These are phyloP conservation scores for Tetrapisispora taiwanensis DNA, from an alignment of 805 yeast genomes.

Conservation along the genomic window DNA sequence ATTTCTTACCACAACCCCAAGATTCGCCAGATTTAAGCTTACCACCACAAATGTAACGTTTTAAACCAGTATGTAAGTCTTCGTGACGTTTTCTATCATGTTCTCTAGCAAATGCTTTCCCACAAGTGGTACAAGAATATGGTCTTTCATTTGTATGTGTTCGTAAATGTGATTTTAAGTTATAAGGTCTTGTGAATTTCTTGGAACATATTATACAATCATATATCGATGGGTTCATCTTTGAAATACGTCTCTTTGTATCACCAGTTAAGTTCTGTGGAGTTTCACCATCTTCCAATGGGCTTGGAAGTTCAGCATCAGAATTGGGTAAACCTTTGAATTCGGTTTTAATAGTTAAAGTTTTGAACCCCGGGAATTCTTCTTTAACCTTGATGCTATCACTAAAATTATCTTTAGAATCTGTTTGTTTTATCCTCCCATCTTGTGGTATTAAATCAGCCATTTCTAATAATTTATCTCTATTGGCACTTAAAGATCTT, in stretches of 20 bases:
- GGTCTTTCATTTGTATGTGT: slow-evolving; percentile 86
- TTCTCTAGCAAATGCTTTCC: slow-evolving; percentile 72
- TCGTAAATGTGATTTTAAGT: slow-evolving; percentile 79
- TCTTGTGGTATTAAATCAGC: slow-evolving; percentile 14
- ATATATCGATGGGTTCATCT: slow-evolving; percentile 24
- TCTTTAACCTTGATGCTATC: not conserved
- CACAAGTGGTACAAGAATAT: slow-evolving; percentile 60
- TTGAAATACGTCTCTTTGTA: slow-evolving; percentile 1
- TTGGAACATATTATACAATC: slow-evolving; percentile 80
- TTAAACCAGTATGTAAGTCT: slow-evolving; percentile 66
- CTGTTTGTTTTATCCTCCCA: not conserved
- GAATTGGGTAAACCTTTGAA: not conserved
- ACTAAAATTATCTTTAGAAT: too few relatives aligned
- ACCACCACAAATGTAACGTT: slow-evolving; percentile 65
- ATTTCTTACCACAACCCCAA: slow-evolving; percentile 78
- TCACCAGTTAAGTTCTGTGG: slow-evolving; percentile 3
- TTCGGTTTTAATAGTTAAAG: not conserved
- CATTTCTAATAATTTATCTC: slow-evolving; percentile 23
- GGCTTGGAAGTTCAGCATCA: not conserved
- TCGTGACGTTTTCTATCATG: slow-evolving; percentile 74
- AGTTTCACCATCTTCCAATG: slow-evolving; percentile 12
- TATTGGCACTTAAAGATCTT: slow-evolving; percentile 24
- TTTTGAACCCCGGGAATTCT: too few relatives aligned
- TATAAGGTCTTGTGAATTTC: slow-evolving; percentile 85
- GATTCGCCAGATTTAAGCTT: slow-evolving; percentile 42